Base-by-base conservation (phyloP, 2,329 filamentous ascomycete genomes). In the Stemphylium lycopersici region DNA sequence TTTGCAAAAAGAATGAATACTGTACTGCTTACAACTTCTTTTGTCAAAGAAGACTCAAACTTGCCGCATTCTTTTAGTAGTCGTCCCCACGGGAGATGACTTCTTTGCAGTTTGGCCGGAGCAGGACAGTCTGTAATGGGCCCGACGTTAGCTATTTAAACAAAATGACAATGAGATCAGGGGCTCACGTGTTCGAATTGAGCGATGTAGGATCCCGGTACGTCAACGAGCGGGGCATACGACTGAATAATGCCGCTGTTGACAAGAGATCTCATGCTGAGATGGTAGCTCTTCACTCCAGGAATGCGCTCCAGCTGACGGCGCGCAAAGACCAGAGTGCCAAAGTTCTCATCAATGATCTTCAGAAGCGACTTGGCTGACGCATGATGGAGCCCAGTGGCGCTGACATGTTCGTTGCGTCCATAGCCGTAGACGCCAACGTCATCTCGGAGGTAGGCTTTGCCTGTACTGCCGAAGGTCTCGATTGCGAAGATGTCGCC, bases 401-500 rank as follows among this genome's bases (percentile, higher is more conserved):
- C 88, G 47, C 85, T 84, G 4, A 86, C 87, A 72, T 93, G 86
- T 34, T 80, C 76, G 55, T 84, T 82, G 72, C 89, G 86, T 41
- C 90, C 91, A 67, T 97, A 97, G 75, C 67, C 67, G 44, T 69
- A 70, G 7, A 71, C 52, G 18, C 83, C 74, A 73, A 90, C 87
- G 74, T 96, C 90, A 69, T 97, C 92, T 62, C 85, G 81, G 52
- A 96, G 88, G 67, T 89, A 88, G 61, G 90, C 93, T 71, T 90
- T 92, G 56, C 93, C 93, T 16, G 93, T 97, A 73, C 88, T 96
- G 59, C 93, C 93, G 72, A 97, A 97, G 0, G 93, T 97, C 79
- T 97, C 93, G 66, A 97, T 96, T 55, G 93, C 93, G 75, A 96
- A 97, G 24, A 92, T 86, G 68, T 97, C 93, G 37, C 92, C 92